These are phyloP conservation scores for Colletotrichum coccodes DNA, from an alignment of 2,329 filamentous ascomycete species.

Conservation along the genomic window DNA sequence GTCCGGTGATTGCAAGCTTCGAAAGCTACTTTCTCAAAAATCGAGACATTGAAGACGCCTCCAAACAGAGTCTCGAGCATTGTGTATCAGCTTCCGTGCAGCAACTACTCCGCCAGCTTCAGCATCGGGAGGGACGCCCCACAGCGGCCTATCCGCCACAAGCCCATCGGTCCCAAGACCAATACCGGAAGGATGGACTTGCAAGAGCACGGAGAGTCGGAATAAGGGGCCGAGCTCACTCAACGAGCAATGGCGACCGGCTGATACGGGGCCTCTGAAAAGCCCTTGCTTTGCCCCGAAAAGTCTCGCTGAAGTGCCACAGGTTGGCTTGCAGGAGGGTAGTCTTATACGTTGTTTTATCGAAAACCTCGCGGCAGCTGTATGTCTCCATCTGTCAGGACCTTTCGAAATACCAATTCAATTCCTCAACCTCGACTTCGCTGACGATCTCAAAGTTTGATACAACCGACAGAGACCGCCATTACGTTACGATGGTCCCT, in stretches of 20 bases:
- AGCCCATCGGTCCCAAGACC: conserved; percentile 4
- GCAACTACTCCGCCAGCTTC: neutral
- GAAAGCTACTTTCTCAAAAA: no score
- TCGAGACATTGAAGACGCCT: no score
- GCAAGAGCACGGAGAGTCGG: neutral
- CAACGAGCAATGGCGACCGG: neutral
- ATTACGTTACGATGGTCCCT: conserved; percentile 8
- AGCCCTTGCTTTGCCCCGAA: neutral
- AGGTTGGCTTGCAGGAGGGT: conserved; percentile 1
- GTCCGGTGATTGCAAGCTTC: no score
- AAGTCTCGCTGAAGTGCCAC: neutral
- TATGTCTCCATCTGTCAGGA: conserved; percentile 1
- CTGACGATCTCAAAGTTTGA: conserved; percentile 5
- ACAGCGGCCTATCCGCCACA: neutral
- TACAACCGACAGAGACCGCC: conserved; percentile 12
- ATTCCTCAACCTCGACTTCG: neutral
- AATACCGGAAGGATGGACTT: conserved; percentile 11
- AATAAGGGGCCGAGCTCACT: neutral
- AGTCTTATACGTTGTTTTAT: conserved; percentile 13
- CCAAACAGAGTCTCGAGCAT: no score
- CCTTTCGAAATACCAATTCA: no score
- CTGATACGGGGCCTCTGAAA: neutral
- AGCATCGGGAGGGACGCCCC: neutral
- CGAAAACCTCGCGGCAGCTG: conserved; percentile 11
- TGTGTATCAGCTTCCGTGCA: no score